Base-by-base conservation (phyloP, 2,329 filamentous ascomycete genomes). In the Fusarium transvaalense region DNA sequence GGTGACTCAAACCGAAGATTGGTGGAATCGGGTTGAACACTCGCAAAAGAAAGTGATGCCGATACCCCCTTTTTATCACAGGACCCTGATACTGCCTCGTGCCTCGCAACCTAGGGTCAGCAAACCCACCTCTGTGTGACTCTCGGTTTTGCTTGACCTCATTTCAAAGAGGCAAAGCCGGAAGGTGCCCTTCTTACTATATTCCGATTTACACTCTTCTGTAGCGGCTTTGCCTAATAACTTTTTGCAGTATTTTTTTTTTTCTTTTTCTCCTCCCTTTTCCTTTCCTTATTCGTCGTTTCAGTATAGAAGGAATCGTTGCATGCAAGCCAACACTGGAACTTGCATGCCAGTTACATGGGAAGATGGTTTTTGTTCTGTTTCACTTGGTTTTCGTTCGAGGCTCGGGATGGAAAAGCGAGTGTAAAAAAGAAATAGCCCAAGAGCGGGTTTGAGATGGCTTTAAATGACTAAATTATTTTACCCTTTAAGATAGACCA, bases 1-100 rank as follows among this genome's bases (percentile, higher is more conserved):
- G 75, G 73, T 8, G 74, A 78, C 51, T 70, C 72, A 13, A 73
- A 65, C 38, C 57, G 71, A 27, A 70, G 67, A 41, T 35, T 74
- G 41, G 61, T 69, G 62, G 74, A 74, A 45, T 76, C 34, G 74
- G 69, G 51, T 73, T 52, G 14, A n/a, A 19, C 19, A 25, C 15
- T 25, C 23, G 23, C 23, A 39, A 39, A 38, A 51, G 32, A 51
- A 35, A 19, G n/a, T 21, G 23, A 38, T 19, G 47, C 17, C 17
- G 15, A 51, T 51, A 51, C 19, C 29, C 19, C 47, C 34, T 52
- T 43, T 50, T 37, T 55, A 32, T n/a, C n/a, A n/a, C n/a, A n/a
- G n/a, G n/a, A n/a, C n/a, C n/a, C n/a, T n/a, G n/a, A n/a, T n/a
- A n/a, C n/a, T n/a, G n/a, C n/a, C n/a, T n/a, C n/a, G n/a, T n/a